Percentiles rank a stretch among this genome's conserved stretches.
phyloP scores from a whole-genome alignment of 139 green algal genomes.

The Micractinium sp. region DNA sequence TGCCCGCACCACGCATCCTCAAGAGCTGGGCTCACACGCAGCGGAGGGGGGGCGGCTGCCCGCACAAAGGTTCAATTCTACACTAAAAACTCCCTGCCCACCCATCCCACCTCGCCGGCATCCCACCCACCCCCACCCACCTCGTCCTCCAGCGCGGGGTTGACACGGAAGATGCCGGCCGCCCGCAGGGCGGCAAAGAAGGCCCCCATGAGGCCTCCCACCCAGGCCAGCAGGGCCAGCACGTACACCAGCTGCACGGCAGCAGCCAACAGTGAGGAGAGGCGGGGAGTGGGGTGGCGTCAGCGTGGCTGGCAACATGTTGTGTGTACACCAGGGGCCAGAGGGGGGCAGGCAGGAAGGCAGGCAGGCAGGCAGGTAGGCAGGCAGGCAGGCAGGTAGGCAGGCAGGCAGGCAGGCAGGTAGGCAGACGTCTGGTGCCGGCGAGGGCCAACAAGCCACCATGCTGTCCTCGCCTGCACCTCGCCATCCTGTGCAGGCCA shows the following conservation, averaged over 20 bases:
- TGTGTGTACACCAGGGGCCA: background rate
- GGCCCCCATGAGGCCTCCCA: conserved; percentile 59
- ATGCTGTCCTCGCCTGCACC: background rate
- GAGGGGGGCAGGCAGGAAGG: too few relatives aligned
- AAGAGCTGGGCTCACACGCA: too few relatives aligned
- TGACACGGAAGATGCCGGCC: conserved; percentile 67
- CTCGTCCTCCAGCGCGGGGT: conserved; percentile 23
- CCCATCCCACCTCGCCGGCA: background rate
- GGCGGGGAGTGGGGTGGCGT: background rate
- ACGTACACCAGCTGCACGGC: conserved; percentile 52
- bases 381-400: too few relatives aligned
- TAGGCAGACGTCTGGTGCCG: background rate
- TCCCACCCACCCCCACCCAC: background rate
- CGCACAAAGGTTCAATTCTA: too few relatives aligned
- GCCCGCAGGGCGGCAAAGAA: conserved; percentile 78
- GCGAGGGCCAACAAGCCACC: too few relatives aligned
- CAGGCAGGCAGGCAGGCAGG: too few relatives aligned
- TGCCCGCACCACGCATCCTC: background rate
- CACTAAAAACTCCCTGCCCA: too few relatives aligned
- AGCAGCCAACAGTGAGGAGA: background rate
- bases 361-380: too few relatives aligned
- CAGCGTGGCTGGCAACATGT: background rate
- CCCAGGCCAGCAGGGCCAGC: conserved; percentile 68
- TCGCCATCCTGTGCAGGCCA: background rate
- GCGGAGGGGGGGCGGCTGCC: background rate